Conservation (phyloP, 768 basidiomycete species). For the Lentinula sp. region DNA sequence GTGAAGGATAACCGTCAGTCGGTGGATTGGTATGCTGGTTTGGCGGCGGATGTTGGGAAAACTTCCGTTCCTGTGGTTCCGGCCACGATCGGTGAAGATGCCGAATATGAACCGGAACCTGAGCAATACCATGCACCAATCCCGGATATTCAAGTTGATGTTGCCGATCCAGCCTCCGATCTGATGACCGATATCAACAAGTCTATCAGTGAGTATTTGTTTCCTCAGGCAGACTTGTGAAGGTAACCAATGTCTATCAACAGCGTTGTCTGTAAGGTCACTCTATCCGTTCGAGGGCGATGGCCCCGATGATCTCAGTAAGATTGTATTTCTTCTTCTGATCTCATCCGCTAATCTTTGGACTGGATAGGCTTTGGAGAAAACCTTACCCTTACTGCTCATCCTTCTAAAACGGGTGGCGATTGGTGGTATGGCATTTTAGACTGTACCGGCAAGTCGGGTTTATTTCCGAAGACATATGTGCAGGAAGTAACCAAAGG, state of each 20-base stretch:
- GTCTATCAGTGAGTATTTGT: conserved; percentile 40
- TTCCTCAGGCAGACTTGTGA: neutral
- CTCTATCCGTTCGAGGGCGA: conserved; percentile 85
- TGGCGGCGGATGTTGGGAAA: conserved; percentile 66
- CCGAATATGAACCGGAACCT: conserved; percentile 23
- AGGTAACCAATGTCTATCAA: neutral
- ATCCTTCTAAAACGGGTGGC: conserved; percentile 80
- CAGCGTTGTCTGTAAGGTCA: conserved; percentile 73
- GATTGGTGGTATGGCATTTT: conserved; percentile 93
- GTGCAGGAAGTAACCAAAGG: conserved; percentile 67
- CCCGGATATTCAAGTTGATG: conserved; percentile 55
- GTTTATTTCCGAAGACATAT: conserved; percentile 90
- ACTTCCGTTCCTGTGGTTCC: conserved; percentile 35
- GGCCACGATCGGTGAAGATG: conserved; percentile 51
- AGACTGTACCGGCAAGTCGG: conserved; percentile 58
- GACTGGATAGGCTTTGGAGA: conserved; percentile 63
- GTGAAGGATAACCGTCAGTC: conserved; percentile 58
- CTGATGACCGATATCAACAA: conserved; percentile 71
- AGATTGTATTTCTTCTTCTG: conserved; percentile 21
- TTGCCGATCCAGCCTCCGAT: conserved; percentile 35
- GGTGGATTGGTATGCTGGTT: conserved; percentile 87
- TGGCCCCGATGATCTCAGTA: conserved; percentile 83
- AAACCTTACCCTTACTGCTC: conserved; percentile 70
- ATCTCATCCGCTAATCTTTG: neutral
- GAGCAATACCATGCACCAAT: conserved; percentile 19